A percentile compares a stretch with the other conserved stretches of the same genome.
phyloP scores from a whole-genome alignment of 129 eudicot species.

The Scalesia atractyloides region DNA sequence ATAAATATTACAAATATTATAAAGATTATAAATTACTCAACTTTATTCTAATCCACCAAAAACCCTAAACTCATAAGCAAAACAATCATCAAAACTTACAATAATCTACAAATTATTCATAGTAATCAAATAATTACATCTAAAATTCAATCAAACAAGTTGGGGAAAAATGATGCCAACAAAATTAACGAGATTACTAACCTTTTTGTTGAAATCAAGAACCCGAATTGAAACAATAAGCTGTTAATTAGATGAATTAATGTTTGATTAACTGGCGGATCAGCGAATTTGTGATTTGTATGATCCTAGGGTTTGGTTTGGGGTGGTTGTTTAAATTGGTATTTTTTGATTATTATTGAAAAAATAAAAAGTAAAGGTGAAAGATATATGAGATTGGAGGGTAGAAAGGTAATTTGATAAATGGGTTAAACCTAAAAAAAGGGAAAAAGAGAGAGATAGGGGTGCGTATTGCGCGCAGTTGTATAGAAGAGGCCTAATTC shows the following conservation, averaged over 20 bases:
- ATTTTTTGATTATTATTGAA: not conserved
- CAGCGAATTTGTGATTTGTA: conserved; percentile 35
- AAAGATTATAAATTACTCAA: not conserved
- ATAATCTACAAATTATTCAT: not conserved
- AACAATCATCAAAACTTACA: conserved; percentile 17
- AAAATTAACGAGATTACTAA: conserved; percentile 30
- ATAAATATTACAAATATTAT: too few relatives aligned
- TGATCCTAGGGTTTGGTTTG: conserved; percentile 51
- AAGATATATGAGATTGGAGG: conserved; percentile 31
- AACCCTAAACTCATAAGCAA: conserved; percentile 29
- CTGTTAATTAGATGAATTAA: conserved; percentile 19
- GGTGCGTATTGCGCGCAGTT: conserved; percentile 47
- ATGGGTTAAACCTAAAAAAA: conserved; percentile 35
- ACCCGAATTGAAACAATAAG: conserved; percentile 3
- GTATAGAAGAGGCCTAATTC: conserved; percentile 43
- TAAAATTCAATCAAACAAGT: conserved; percentile 16
- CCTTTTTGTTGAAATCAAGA: conserved; percentile 29
- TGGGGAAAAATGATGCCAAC: conserved; percentile 11
- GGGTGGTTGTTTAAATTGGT: conserved; percentile 13
- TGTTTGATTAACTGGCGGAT: conserved; percentile 26
- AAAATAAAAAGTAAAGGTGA: conserved; percentile 14
- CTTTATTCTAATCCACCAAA: conserved; percentile 21
- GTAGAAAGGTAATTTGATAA: conserved; percentile 19
- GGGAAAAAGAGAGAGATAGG: conserved; percentile 29
- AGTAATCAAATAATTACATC: conserved; percentile 12